phyloP scores from a whole-genome alignment of 2,329 filamentous ascomycete genomes.

The Aureobasidium lini region DNA sequence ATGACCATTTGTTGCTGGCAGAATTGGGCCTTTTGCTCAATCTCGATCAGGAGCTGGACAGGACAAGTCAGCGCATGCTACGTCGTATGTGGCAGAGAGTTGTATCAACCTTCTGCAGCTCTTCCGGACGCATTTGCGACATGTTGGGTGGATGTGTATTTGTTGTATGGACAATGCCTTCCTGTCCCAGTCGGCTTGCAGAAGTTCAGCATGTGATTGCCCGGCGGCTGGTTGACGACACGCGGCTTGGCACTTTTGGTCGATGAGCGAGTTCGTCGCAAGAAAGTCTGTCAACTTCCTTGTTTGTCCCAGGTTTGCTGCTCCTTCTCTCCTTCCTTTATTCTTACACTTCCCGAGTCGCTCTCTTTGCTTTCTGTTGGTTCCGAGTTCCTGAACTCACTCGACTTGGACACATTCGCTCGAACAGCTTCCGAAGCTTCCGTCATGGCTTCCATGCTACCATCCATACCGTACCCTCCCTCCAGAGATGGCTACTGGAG shows the following conservation, averaged over 20 bases:
- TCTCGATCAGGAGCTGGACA: slow-evolving; percentile 77
- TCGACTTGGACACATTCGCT: background rate
- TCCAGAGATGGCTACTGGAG: slow-evolving; percentile 56
- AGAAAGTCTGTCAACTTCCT: background rate
- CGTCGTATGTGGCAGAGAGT: background rate
- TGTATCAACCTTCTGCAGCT: slow-evolving; percentile 74
- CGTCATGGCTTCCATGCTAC: slow-evolving; percentile 31
- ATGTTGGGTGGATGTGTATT: slow-evolving; percentile 6
- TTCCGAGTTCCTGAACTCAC: background rate
- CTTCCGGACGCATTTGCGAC: slow-evolving; percentile 75
- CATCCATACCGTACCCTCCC: slow-evolving; percentile 43
- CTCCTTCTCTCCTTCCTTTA: background rate
- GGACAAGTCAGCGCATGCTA: slow-evolving; percentile 9
- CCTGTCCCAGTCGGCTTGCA: background rate
- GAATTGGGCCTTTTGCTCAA: slow-evolving; percentile 78
- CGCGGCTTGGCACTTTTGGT: slow-evolving; percentile 3
- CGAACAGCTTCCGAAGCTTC: background rate
- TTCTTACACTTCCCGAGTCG: background rate
- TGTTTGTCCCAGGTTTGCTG: background rate
- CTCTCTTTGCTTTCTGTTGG: background rate
- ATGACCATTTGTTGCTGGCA: slow-evolving; percentile 89
- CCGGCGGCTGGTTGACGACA: background rate
- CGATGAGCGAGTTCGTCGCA: background rate
- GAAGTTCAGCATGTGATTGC: slow-evolving; percentile 11
- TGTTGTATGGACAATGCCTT: background rate